A percentile compares a stretch with the other conserved stretches of the same genome.
Evolutionary conservation across 1,284 basidiomycete species (phyloP).

Genomic region (Neolentinus lepideus): DNA sequence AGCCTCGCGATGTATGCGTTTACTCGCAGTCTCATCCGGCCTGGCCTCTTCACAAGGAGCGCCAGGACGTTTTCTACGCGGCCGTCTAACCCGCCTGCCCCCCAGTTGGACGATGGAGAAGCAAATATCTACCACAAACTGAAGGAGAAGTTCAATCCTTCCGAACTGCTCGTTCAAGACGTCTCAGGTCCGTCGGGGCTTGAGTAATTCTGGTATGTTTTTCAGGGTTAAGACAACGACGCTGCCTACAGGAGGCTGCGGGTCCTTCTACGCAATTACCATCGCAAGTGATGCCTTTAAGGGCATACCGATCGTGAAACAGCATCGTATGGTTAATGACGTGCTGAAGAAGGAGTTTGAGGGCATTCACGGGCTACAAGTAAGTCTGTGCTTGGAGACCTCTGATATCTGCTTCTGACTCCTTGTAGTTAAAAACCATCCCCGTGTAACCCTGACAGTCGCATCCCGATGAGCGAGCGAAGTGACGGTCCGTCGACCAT

Average conservation of each 20-base stretch:
- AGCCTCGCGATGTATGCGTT: not conserved
- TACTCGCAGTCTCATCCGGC: not conserved
- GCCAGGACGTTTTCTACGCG: not conserved
- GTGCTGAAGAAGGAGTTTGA: constrained; percentile 87
- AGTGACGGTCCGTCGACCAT: too few relatives aligned
- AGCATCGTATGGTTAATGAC: constrained; percentile 89
- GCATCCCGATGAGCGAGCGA: too few relatives aligned
- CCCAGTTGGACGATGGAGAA: constrained; percentile 51
- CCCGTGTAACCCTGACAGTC: not conserved
- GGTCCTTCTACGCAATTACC: constrained; percentile 91
- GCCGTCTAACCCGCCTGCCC: constrained; percentile 9
- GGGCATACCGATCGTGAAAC: constrained; percentile 84
- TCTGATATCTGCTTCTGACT: not conserved
- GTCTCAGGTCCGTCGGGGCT: constrained; percentile 62
- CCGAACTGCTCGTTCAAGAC: constrained; percentile 78
- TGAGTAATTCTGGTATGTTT: not conserved
- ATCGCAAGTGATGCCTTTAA: constrained; percentile 84
- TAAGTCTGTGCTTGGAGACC: constrained; percentile 26
- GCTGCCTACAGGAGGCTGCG: constrained; percentile 75
- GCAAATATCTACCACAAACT: constrained; percentile 68
- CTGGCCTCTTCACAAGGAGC: not conserved
- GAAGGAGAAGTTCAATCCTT: constrained; percentile 65
- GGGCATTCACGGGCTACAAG: constrained; percentile 93
- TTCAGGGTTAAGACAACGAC: not conserved
- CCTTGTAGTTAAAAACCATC: not conserved